Evolutionary conservation across 139 green algal genomes (phyloP), one percentile per base, ranked within the genome.

Genomic region (Chlamydomonas sp.): DNA sequence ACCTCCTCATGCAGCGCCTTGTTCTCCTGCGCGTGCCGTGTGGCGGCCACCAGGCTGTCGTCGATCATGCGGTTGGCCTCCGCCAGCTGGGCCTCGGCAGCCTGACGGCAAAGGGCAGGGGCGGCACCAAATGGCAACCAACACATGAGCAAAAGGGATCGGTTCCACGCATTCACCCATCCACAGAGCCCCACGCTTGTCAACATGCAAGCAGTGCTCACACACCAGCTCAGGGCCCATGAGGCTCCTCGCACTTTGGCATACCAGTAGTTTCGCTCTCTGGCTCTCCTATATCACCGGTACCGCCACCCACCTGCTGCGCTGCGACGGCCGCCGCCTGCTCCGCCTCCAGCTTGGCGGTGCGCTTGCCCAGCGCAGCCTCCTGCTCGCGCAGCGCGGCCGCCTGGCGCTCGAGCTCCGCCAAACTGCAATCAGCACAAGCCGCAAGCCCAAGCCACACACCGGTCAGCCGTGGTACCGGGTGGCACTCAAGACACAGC

Each of bases 11-110:
- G 76, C 64, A 91, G 69, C 6, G 62, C 80, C 61, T 88, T 91
- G 80, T 86, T 86, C 31, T 88, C 68, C 85, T 93, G 88, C 83
- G 91, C 90, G 75, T 88, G 66, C 72, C 88, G 82, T 10, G 91
- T 79, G 17, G 90, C 87, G 72, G 88, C 78, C 49, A 88, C 60
- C 63, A 92, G 83, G 69, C 88, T 90, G 31, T 91, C 90, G 17
- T 91, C 79, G 2, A 90, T 67, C 72, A 85, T 79, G 75, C 80
- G 83, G 75, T 93, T 91, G 8, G 85, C 85, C 81, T 91, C 81
- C 1, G 82, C 76, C 68, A 86, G 60, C 84, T 89, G 77, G 5
- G 77, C 66, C 75, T 92, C 86, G 15, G 83, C 84, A 31, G 71
- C 20, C 83, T 87, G 63, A 62, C 3, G 16, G 57, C 57, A 63